Evolutionary conservation across 2,329 filamentous ascomycete species (phyloP).

Genomic region (Fusarium anthophilum): DNA sequence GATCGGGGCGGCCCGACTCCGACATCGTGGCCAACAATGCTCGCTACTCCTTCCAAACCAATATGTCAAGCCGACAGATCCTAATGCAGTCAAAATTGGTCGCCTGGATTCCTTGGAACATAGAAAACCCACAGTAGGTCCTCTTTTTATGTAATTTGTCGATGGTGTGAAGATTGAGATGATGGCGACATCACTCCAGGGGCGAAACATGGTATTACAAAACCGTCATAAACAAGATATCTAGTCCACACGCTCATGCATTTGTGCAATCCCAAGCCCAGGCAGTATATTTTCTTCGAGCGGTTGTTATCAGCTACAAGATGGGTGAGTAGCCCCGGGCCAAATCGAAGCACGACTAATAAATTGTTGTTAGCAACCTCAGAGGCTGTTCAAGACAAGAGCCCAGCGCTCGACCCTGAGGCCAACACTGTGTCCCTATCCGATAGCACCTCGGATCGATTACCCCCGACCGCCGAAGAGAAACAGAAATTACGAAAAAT

Average conservation of each 20-base stretch:
- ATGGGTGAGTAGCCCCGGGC: not conserved
- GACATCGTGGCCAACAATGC: not conserved
- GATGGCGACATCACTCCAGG: not conserved
- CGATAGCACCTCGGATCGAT: not conserved
- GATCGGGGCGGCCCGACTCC: not conserved
- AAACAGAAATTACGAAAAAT: not conserved
- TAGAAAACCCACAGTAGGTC: not conserved
- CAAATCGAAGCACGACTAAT: not conserved
- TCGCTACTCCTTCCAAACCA: not conserved
- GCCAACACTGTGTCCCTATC: not conserved
- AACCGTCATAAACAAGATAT: not conserved
- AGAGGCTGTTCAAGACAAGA: not conserved
- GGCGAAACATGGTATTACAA: not conserved
- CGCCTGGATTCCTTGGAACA: not conserved
- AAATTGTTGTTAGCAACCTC: not conserved
- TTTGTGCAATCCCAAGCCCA: not conserved
- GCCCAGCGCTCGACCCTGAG: not conserved
- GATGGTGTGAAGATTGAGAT: not conserved
- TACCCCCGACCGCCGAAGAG: not conserved
- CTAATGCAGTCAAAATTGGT: not conserved
- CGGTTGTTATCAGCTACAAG: not conserved
- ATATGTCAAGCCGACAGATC: not conserved
- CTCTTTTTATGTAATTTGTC: not conserved
- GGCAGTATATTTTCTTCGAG: not conserved
- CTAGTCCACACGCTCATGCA: no score